Percentiles rank a stretch among this genome's conserved stretches.
Evolutionary conservation across 768 basidiomycete species (phyloP).

Genomic region (Phlegmacium glaucopus): DNA sequence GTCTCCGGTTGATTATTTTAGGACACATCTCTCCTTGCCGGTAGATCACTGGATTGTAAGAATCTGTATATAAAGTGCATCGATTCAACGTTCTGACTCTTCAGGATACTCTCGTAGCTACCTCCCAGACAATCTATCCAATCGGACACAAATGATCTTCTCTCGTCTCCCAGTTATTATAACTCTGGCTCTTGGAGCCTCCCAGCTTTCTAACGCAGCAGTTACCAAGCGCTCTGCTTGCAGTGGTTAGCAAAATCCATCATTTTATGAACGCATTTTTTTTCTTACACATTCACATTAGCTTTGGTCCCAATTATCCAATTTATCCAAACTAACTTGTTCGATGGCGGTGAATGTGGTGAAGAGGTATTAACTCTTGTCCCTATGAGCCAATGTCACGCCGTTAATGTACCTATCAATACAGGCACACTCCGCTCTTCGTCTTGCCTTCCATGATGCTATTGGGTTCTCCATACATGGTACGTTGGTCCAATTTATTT

Average conservation of each 20-base stretch:
- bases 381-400: not conserved
- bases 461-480: conserved; percentile 17
- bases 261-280: not conserved
- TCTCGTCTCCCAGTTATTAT: conserved; percentile 8
- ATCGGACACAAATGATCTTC: conserved; percentile 3
- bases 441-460: conserved; percentile 14
- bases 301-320: conserved; percentile 14
- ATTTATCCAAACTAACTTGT: conserved; percentile 27
- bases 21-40: too few relatives aligned
- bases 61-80: too few relatives aligned
- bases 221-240: conserved; percentile 14
- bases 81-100: not conserved
- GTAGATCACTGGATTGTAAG: too few relatives aligned
- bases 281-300: not conserved
- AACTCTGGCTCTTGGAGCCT: conserved; percentile 7
- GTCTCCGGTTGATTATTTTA: too few relatives aligned
- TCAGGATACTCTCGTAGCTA: not conserved
- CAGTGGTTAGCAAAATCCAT: conserved; percentile 6
- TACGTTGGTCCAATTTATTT: not conserved
- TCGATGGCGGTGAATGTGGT: conserved; percentile 29
- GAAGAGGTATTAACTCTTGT: conserved; percentile 26
- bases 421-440: conserved; percentile 14
- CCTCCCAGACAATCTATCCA: not conserved
- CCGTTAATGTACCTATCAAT: not conserved
- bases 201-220: conserved; percentile 9